phyloP scores from a whole-genome alignment of 169 alveolate species.

The Babesia microti region DNA sequence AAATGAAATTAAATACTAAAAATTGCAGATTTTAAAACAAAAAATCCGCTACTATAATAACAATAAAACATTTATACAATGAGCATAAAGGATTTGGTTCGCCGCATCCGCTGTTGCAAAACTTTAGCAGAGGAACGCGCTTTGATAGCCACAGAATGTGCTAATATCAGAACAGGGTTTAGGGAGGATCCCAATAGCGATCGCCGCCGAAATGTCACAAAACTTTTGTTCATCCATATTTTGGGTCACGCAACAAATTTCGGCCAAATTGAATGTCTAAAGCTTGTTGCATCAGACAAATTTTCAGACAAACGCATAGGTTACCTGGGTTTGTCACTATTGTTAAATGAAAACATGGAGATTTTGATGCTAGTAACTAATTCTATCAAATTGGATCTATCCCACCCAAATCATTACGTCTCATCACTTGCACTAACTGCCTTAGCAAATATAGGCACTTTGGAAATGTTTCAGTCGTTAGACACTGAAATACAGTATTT shows the following conservation, averaged over 20 bases:
- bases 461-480: conserved; percentile 93
- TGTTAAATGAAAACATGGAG: conserved; percentile 94
- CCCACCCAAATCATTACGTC: conserved; percentile 79
- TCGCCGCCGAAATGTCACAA: conserved; percentile 94
- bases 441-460: conserved; percentile 92
- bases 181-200: conserved; percentile 69
- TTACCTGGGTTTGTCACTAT: conserved; percentile 90
- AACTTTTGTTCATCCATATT: conserved; percentile 90
- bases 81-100: conserved; percentile 88
- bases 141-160: conserved; percentile 95
- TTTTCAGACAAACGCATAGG: conserved; percentile 93
- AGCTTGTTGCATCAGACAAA: conserved; percentile 88
- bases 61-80: too few species aligned
- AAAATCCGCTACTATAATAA: too few species aligned
- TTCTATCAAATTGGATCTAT: conserved; percentile 92
- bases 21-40: too few species aligned
- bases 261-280: conserved; percentile 95
- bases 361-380: conserved; percentile 94
- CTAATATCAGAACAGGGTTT: conserved; percentile 92
- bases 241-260: conserved; percentile 92
- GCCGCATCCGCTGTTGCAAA: conserved; percentile 93
- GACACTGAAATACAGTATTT: conserved; percentile 76
- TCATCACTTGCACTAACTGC: conserved; percentile 96
- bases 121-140: conserved; percentile 99
- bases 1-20: too few species aligned